Percentiles rank a stretch among this genome's conserved stretches.
These are phyloP conservation scores for Citrus unshiu DNA, from an alignment of 345 rosid genomes.

Conservation along the genomic window DNA sequence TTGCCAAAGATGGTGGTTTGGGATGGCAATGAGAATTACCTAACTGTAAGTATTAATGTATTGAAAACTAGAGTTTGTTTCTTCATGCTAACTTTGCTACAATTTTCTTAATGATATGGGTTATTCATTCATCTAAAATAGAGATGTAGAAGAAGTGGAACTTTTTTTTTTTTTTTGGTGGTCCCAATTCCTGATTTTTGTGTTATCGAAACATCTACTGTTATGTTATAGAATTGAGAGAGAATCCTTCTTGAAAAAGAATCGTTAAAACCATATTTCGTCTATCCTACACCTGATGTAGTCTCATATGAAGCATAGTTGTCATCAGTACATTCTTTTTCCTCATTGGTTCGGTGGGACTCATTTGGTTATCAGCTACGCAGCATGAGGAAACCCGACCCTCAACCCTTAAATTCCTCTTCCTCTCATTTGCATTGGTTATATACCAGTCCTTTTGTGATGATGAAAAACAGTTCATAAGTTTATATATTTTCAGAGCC, in stretches of 20 bases:
- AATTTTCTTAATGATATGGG: not conserved
- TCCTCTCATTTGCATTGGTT: not conserved
- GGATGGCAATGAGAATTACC: constrained; percentile 79
- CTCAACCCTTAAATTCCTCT: not conserved
- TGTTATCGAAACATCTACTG: not conserved
- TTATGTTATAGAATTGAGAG: not conserved
- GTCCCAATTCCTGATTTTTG: not conserved
- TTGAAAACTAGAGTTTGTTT: not conserved
- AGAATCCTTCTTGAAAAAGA: not conserved
- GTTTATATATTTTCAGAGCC: not conserved
- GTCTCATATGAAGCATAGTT: not conserved
- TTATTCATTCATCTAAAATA: not conserved
- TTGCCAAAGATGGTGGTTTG: constrained; percentile 86
- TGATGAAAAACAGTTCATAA: not conserved
- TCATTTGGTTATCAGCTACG: not conserved
- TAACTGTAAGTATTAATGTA: constrained; percentile 43
- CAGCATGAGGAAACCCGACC: not conserved
- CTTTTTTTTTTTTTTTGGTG: not conserved
- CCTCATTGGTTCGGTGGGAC: not conserved
- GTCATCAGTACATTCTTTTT: not conserved
- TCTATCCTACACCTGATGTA: no score
- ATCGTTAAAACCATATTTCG: not conserved
- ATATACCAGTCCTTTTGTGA: not conserved
- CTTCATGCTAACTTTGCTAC: not conserved
- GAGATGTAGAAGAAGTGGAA: not conserved